phyloP scores from a whole-genome alignment of 116 monocot genomes.

The Cymodocea nodosa region DNA sequence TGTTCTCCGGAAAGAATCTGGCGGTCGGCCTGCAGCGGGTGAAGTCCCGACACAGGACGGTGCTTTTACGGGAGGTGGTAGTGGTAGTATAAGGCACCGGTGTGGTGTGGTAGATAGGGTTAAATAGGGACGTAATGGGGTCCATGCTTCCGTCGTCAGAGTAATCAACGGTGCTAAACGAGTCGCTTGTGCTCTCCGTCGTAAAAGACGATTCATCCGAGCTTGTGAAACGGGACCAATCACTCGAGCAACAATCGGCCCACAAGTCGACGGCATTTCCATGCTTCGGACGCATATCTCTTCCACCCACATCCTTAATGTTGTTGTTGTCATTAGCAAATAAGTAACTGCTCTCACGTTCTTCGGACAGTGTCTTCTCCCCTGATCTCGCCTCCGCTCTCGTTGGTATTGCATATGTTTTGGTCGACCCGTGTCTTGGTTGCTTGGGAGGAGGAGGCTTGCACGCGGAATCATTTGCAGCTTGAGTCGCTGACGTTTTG shows the following conservation, averaged over 20 bases:
- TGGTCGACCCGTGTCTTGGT: slow-evolving; percentile 5
- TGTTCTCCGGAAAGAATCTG: slow-evolving; percentile 41
- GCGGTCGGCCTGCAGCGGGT: slow-evolving; percentile 30
- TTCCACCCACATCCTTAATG: neutral
- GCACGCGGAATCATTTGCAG: slow-evolving; percentile 8
- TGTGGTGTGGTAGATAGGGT: slow-evolving; percentile 22
- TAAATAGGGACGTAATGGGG: slow-evolving; percentile 62
- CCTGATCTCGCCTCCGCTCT: slow-evolving; percentile 9
- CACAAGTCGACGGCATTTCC: neutral
- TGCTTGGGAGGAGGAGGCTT: slow-evolving; percentile 18
- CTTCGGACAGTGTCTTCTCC: neutral
- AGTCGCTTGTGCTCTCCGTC: slow-evolving; percentile 75
- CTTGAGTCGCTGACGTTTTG: slow-evolving; percentile 5
- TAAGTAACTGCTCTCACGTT: neutral
- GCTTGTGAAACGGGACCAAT: slow-evolving; percentile 90
- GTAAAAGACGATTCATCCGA: slow-evolving; percentile 95
- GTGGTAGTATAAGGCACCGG: slow-evolving; percentile 15
- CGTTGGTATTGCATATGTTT: neutral
- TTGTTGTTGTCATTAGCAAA: too few species aligned
- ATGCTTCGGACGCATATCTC: neutral
- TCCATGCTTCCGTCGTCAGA: slow-evolving; percentile 33
- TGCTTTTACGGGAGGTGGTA: slow-evolving; percentile 11
- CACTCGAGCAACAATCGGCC: slow-evolving; percentile 46
- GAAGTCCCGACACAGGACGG: slow-evolving; percentile 26
- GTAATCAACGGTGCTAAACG: slow-evolving; percentile 42